Percentiles rank a stretch among this genome's conserved stretches.
Conservation (phyloP, 139 green algal genomes). For the Prasinococcaceae sp. region DNA sequence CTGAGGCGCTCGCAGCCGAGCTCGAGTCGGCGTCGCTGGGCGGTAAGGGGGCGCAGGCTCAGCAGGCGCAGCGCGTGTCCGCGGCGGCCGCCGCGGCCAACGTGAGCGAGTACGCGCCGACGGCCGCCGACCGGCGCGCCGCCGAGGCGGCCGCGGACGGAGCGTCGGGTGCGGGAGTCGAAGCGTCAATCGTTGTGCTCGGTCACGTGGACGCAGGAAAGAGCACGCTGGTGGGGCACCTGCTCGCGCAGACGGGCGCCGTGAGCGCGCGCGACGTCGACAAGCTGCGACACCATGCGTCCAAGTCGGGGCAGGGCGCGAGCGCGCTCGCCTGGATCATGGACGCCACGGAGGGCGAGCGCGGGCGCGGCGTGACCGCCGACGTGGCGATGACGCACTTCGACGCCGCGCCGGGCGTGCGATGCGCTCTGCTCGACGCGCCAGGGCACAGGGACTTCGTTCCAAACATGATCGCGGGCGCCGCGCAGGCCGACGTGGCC, state of each 20-base stretch:
- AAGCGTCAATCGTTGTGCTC: constrained; percentile 77
- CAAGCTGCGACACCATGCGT: neutral
- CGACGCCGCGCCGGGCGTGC: neutral
- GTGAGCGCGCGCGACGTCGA: constrained; percentile 9
- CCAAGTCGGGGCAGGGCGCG: constrained; percentile 45
- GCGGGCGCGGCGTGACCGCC: constrained; percentile 79
- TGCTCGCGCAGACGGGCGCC: constrained; percentile 27
- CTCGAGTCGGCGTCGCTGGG: too few species aligned
- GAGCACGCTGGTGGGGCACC: constrained; percentile 50
- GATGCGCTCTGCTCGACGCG: constrained; percentile 66
- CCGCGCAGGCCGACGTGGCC: constrained; percentile 66
- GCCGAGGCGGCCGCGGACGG: too few species aligned
- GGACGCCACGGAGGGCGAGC: constrained; percentile 68
- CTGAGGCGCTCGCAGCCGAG: too few species aligned
- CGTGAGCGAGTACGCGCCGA: too few species aligned
- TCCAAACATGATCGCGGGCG: constrained; percentile 85
- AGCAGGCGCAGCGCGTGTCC: too few species aligned
- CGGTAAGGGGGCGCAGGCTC: too few species aligned
- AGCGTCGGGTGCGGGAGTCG: too few species aligned
- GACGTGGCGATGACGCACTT: constrained; percentile 59
- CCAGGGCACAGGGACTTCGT: constrained; percentile 96
- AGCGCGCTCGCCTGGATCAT: constrained; percentile 84
- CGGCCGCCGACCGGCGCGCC: too few species aligned
- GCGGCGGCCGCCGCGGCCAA: too few species aligned
- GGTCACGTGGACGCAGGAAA: constrained; percentile 87